A percentile compares a stretch with the other conserved stretches of the same genome.
phyloP scores from a whole-genome alignment of 352 stramenopile genomes.

The Phytophthora melonis region DNA sequence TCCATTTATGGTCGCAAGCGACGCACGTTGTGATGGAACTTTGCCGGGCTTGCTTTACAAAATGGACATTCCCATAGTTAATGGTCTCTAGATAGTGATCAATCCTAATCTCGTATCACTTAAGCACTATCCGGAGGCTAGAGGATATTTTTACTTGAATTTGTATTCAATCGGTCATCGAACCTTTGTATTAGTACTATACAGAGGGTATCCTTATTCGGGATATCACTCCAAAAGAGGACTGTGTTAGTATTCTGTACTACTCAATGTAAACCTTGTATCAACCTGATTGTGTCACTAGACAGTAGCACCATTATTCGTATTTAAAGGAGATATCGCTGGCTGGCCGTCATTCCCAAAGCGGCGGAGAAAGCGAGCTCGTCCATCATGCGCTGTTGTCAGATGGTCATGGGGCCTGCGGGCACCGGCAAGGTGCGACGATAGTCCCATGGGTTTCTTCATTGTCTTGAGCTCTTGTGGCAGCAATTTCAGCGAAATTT shows the following conservation, averaged over 20 bases:
- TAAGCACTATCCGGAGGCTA: too few relatives aligned
- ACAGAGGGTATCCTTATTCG: too few relatives aligned
- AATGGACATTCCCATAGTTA: too few relatives aligned
- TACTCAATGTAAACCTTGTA: not conserved
- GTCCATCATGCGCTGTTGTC: constrained; percentile 86
- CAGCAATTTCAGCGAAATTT: constrained; percentile 23
- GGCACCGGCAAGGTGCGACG: constrained; percentile 88
- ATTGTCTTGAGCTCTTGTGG: constrained; percentile 2
- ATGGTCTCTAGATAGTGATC: too few relatives aligned
- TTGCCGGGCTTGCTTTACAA: too few relatives aligned
- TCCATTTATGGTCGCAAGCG: too few relatives aligned
- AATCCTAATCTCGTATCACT: too few relatives aligned
- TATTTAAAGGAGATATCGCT: constrained; percentile 15
- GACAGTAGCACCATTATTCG: not conserved
- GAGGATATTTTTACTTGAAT: too few relatives aligned
- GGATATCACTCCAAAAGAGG: too few relatives aligned
- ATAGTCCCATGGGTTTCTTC: not conserved
- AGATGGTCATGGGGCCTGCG: constrained; percentile 93
- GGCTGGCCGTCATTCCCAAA: constrained; percentile 33
- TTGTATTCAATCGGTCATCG: too few relatives aligned
- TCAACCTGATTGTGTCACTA: not conserved
- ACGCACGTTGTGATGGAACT: too few relatives aligned
- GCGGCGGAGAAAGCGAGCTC: constrained; percentile 23
- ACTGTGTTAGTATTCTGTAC: not conserved
- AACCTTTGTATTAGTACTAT: too few relatives aligned